Evolutionary conservation across 176 grass and related monocot genomes (phyloP), one percentile per base, ranked within the genome.

Genomic region (Raddia distichophylla): DNA sequence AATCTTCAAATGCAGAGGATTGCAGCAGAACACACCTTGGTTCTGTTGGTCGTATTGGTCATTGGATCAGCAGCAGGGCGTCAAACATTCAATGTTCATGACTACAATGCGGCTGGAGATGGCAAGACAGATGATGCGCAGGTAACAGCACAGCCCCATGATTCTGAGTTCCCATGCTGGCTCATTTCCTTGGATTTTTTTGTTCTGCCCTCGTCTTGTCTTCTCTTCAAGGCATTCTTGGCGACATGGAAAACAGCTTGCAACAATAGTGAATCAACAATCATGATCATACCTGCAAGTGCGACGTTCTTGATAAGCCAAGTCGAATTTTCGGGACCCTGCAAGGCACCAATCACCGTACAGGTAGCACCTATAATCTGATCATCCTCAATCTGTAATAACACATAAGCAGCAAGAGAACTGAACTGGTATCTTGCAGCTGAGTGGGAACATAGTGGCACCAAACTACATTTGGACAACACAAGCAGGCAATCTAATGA

Each of bases 381-480:
- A 3, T 3, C 11, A 37, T 22, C 27, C 46, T 58, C n/a, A 22
- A 10, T 55, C 32, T 63, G 17, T 5, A 44, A 33, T 18, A 67
- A 7, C 8, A 44, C 53, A 79, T 19, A 62, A 8, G 63, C 57
- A 49, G 14, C 43, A 17, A 48, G 18, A 14, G 12, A 6, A 47
- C 63, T 74, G 60, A 74, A 69, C 0, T 17, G 5, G 71, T 60
- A 32, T 57, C 57, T 40, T 86, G 43, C 85, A 94, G 94, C 9
- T 97, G 10, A 34, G 79, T 13, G 94, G 94, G 3, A 64, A 64
- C 17, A 89, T 97, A 50, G 56, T 82, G 47, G 91, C 94, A 53
- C 87, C 91, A 14, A 87, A 58, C 40, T 1, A 7, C 15, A 20
- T 77, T 4, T 97, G 94, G 94, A 84, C 89, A 12, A 58, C 58